Percentiles rank a stretch among this genome's conserved stretches.
phyloP scores from a whole-genome alignment of 352 stramenopile species.

The Pythium myriotylum region DNA sequence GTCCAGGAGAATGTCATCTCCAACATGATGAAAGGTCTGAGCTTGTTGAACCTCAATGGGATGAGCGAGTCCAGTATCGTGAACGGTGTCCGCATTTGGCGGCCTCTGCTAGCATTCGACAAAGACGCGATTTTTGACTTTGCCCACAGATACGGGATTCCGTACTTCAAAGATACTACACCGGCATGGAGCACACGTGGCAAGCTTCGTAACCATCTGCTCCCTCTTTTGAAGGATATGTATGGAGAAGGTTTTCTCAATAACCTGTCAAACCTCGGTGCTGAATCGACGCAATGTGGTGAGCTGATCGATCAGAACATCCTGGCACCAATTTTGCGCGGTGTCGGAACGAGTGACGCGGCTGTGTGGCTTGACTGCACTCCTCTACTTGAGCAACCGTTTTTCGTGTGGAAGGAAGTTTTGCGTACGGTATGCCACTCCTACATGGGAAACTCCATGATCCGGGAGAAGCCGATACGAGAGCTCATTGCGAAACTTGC shows the following conservation, averaged over 20 bases:
- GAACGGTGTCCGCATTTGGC: conserved; percentile 87
- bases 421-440: conserved; percentile 79
- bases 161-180: conserved; percentile 98
- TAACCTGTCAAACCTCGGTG: conserved; percentile 78
- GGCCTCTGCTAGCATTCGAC: conserved; percentile 92
- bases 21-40: conserved; percentile 96
- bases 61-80: conserved; percentile 88
- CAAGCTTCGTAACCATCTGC: conserved; percentile 94
- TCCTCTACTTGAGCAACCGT: conserved; percentile 57
- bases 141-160: conserved; percentile 94
- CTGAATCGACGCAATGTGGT: conserved; percentile 79
- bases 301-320: conserved; percentile 65
- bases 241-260: conserved; percentile 92
- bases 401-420: conserved; percentile 90
- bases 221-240: conserved; percentile 94
- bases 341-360: conserved; percentile 54
- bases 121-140: conserved; percentile 96
- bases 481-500: conserved; percentile 78
- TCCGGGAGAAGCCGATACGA: conserved; percentile 79
- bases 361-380: conserved; percentile 75
- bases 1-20: conserved; percentile 98
- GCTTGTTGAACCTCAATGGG: conserved; percentile 93
- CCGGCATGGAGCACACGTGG: conserved; percentile 96
- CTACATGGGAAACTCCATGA: conserved; percentile 83
- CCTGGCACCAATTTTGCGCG: conserved; percentile 62